A percentile compares a stretch with the other conserved stretches of the same genome.
phyloP scores from a whole-genome alignment of 306 rosid species.

The Coriaria nepalensis region DNA sequence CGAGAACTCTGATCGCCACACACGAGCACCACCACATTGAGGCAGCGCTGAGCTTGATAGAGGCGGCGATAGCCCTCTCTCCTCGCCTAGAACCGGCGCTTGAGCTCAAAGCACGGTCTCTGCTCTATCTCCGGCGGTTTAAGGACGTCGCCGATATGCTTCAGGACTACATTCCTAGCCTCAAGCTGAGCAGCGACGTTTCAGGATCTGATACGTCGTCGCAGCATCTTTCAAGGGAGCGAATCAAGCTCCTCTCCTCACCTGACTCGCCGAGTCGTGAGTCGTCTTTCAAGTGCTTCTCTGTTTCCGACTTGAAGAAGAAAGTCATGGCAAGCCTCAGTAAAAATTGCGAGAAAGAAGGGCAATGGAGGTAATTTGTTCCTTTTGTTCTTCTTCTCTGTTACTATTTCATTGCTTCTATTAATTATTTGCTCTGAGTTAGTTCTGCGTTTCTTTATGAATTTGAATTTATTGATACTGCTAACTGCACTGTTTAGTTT shows the following conservation, averaged over 20 bases:
- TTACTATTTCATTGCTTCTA: slow-evolving; percentile 18
- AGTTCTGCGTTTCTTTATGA: slow-evolving; percentile 14
- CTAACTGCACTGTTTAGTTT: slow-evolving; percentile 11
- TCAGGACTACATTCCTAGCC: slow-evolving; percentile 88
- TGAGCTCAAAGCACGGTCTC: slow-evolving; percentile 70
- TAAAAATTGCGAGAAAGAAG: slow-evolving; percentile 68
- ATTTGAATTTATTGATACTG: slow-evolving; percentile 14
- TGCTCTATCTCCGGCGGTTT: slow-evolving; percentile 59
- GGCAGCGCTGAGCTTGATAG: slow-evolving; percentile 57
- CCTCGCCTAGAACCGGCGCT: slow-evolving; percentile 71
- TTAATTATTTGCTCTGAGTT: slow-evolving; percentile 7
- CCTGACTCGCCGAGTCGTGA: slow-evolving; percentile 29
- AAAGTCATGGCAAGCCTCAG: slow-evolving; percentile 77
- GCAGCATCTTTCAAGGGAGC: slow-evolving; percentile 50
- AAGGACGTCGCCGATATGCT: slow-evolving; percentile 92
- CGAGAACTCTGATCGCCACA: slow-evolving; percentile 51
- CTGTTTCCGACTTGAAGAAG: slow-evolving; percentile 85
- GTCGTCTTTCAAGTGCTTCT: slow-evolving; percentile 83
- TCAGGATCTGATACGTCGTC: slow-evolving; percentile 45
- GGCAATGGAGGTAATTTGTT: slow-evolving; percentile 85
- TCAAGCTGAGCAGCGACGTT: slow-evolving; percentile 54
- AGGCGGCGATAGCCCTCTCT: slow-evolving; percentile 65
- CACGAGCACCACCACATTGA: slow-evolving; percentile 55
- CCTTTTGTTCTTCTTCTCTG: slow-evolving; percentile 18
- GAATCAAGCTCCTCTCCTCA: slow-evolving; percentile 56